Evolutionary conservation across 352 stramenopile genomes (phyloP).

Genomic region (Phytopythium ostracodes): DNA sequence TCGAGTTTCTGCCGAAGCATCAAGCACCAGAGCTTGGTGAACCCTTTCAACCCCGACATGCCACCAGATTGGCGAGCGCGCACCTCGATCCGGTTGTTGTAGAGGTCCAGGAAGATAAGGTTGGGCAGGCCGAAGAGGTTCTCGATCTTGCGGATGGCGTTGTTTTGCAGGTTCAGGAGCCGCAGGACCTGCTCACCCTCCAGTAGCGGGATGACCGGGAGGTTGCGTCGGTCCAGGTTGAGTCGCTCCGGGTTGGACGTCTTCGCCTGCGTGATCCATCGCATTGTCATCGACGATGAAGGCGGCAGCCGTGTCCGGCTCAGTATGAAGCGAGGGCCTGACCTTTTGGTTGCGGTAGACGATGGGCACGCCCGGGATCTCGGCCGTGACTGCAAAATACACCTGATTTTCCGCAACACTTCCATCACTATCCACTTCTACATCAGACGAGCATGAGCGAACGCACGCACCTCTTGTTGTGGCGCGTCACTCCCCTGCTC

Average conservation of each 20-base stretch:
- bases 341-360: conserved; percentile 75
- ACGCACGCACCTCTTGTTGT: conserved; percentile 37
- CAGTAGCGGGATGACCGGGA: conserved; percentile 78
- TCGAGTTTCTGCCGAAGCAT: conserved; percentile 46
- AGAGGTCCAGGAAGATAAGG: conserved; percentile 92
- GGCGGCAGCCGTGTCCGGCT: background rate
- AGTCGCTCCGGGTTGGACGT: conserved; percentile 72
- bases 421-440: background rate
- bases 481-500: conserved; percentile 16
- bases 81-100: conserved; percentile 90
- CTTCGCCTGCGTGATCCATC: conserved; percentile 34
- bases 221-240: conserved; percentile 87
- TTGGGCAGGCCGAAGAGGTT: conserved; percentile 85
- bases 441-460: background rate
- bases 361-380: conserved; percentile 63
- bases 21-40: background rate
- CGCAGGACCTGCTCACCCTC: conserved; percentile 88
- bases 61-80: background rate
- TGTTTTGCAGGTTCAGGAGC: conserved; percentile 91
- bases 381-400: conserved; percentile 68
- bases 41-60: background rate
- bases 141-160: conserved; percentile 79
- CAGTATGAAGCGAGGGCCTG: background rate
- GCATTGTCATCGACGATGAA: background rate
- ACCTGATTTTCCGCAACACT: conserved; percentile 38